Evolutionary conservation across 140 eudicot species (phyloP).

Genomic region (Senecio squalidus): DNA sequence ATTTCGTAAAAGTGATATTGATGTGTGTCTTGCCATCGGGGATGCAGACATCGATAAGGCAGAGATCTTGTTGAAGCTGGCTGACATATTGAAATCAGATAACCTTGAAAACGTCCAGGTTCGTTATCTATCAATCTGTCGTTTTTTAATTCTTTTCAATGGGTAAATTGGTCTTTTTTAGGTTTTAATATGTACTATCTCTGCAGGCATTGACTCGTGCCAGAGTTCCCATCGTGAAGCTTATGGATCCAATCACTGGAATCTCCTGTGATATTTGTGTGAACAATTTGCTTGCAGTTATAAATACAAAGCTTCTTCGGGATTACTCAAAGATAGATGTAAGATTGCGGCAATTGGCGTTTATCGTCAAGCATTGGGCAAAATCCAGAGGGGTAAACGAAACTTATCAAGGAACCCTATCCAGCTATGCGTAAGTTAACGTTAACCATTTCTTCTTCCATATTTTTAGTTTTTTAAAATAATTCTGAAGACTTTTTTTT

Average conservation of each 20-base stretch:
- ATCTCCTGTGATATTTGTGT: slow-evolving; percentile 89
- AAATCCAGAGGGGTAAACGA: slow-evolving; percentile 84
- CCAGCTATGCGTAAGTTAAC: slow-evolving; percentile 98
- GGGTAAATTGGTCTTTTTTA: not conserved
- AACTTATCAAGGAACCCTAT: slow-evolving; percentile 89
- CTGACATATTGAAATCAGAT: slow-evolving; percentile 68
- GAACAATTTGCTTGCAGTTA: slow-evolving; percentile 88
- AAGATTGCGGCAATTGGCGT: slow-evolving; percentile 80
- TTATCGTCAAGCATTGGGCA: slow-evolving; percentile 94
- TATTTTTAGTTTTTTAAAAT: not conserved
- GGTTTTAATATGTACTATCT: slow-evolving; percentile 8
- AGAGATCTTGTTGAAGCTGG: slow-evolving; percentile 76
- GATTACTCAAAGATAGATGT: slow-evolving; percentile 82
- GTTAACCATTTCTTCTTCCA: not conserved
- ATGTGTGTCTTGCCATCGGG: slow-evolving; percentile 78
- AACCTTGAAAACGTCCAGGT: slow-evolving; percentile 96
- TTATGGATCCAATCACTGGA: slow-evolving; percentile 85
- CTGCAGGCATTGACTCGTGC: slow-evolving; percentile 86
- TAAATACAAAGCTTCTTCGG: slow-evolving; percentile 76
- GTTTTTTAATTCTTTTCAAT: not conserved
- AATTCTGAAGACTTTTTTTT: not conserved
- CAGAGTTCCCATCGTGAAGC: slow-evolving; percentile 96
- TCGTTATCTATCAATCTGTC: slow-evolving; percentile 6
- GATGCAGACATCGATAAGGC: slow-evolving; percentile 54
- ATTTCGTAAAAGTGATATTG: slow-evolving; percentile 85